A percentile compares a stretch with the other conserved stretches of the same genome.
Evolutionary conservation across 106 monocot genomes (phyloP).

Genomic region (Allium cepa): DNA sequence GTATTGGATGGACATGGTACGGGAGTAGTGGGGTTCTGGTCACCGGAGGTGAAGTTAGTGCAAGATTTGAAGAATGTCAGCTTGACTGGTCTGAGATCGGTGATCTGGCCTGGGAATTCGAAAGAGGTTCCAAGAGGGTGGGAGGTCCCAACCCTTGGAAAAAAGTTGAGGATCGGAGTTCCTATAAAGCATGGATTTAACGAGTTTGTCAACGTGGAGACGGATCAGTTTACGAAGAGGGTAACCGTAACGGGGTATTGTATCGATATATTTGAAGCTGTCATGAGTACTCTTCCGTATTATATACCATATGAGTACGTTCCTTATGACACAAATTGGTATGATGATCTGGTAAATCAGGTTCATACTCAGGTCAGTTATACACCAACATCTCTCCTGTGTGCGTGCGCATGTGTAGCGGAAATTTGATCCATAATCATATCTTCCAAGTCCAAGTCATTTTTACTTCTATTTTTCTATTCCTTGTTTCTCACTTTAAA

Average conservation of each 20-base stretch:
- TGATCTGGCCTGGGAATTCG: constrained; percentile 33
- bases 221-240: background rate
- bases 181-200: constrained; percentile 8
- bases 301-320: constrained; percentile 21
- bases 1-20: constrained; percentile 3
- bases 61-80: too few relatives aligned
- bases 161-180: constrained; percentile 24
- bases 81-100: constrained; percentile 6
- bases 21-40: constrained; percentile 42
- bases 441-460: too few relatives aligned
- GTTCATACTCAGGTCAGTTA: background rate
- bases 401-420: too few relatives aligned
- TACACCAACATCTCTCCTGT: background rate
- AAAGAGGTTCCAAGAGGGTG: constrained; percentile 31
- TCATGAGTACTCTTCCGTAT: constrained; percentile 34
- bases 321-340: constrained; percentile 5
- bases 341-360: constrained; percentile 3
- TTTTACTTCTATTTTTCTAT: too few relatives aligned
- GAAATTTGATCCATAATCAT: too few relatives aligned
- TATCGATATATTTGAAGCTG: constrained; percentile 52
- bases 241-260: constrained; percentile 29
- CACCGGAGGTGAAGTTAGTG: background rate
- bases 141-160: constrained; percentile 25
- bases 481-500: too few relatives aligned
- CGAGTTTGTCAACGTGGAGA: background rate